Evolutionary conservation across 2,329 filamentous ascomycete species (phyloP).

Genomic region (Erysiphe neolycopersici): DNA sequence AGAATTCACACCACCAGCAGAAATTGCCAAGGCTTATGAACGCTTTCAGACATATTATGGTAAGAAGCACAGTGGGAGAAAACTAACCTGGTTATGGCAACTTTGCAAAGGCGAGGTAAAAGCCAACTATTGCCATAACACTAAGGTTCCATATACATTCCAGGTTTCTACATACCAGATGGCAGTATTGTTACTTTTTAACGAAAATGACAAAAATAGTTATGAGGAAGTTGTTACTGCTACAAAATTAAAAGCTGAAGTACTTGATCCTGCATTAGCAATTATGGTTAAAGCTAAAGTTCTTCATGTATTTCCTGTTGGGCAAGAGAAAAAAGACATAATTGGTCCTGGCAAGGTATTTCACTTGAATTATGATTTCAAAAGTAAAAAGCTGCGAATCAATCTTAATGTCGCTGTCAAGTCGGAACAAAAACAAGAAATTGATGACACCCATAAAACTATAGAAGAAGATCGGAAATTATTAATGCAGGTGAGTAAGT

Average conservation of each 20-base stretch:
- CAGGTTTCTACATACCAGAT: constrained; percentile 96
- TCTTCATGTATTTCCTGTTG: constrained; percentile 37
- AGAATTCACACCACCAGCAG: constrained; percentile 62
- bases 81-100: constrained; percentile 95
- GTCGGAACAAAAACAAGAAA: constrained; percentile 86
- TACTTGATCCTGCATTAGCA: constrained; percentile 60
- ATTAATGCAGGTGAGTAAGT: constrained; percentile 60
- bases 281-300: constrained; percentile 90
- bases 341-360: constrained; percentile 55
- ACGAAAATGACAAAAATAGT: constrained; percentile 59
- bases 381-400: constrained; percentile 93
- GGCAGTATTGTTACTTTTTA: constrained; percentile 85
- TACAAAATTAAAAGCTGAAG: constrained; percentile 56
- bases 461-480: constrained; percentile 96
- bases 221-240: constrained; percentile 72
- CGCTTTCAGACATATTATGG: constrained; percentile 80
- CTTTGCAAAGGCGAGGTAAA: constrained; percentile 93
- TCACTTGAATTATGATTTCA: constrained; percentile 78
- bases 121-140: constrained; percentile 69
- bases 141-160: constrained; percentile 85
- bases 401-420: constrained; percentile 91
- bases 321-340: constrained; percentile 33
- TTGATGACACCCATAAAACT: constrained; percentile 94
- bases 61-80: constrained; percentile 87
- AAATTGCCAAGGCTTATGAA: constrained; percentile 69